These are phyloP conservation scores for Lumnitzera racemosa DNA, from an alignment of 345 rosid genomes.

Conservation along the genomic window DNA sequence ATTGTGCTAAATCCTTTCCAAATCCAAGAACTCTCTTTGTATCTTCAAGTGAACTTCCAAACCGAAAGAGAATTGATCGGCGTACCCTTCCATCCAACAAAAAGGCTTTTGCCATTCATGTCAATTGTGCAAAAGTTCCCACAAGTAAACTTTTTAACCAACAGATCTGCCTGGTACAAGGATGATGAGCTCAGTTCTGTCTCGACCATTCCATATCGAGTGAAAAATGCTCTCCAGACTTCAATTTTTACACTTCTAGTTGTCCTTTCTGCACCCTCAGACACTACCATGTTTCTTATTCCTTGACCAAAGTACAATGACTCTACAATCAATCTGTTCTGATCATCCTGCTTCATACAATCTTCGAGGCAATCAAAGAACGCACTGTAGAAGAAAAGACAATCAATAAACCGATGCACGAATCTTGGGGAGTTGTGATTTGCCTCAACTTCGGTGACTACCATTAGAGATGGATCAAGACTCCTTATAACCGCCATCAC, in stretches of 20 bases:
- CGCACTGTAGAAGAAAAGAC: conserved; percentile 32
- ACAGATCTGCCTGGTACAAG: conserved; percentile 29
- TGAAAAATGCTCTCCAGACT: conserved; percentile 39
- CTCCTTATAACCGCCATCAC: conserved; percentile 26
- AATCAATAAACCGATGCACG: conserved; percentile 32
- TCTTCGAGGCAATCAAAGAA: conserved; percentile 34
- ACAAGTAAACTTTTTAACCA: conserved; percentile 15
- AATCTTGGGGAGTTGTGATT: conserved; percentile 39
- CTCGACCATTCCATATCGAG: conserved; percentile 35
- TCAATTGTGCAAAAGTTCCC: conserved; percentile 29
- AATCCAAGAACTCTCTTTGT: too few species aligned
- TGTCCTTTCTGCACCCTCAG: conserved; percentile 36
- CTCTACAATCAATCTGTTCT: conserved; percentile 20
- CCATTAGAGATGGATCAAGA: conserved; percentile 31
- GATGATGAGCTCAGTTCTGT: conserved; percentile 28
- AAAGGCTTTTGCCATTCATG: conserved; percentile 26
- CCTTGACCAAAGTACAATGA: conserved; percentile 17
- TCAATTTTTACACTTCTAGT: conserved; percentile 28
- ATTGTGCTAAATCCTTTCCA: too few species aligned
- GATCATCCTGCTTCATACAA: conserved; percentile 20
- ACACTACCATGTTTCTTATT: conserved; percentile 24
- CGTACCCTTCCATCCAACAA: conserved; percentile 46
- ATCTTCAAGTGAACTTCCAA: conserved; percentile 27
- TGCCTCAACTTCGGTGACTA: conserved; percentile 30
- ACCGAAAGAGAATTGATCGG: conserved; percentile 37